Percentiles rank a stretch among this genome's conserved stretches.
Conservation (phyloP, 176 grass and related monocot species). For the Bonia amplexicaulis region DNA sequence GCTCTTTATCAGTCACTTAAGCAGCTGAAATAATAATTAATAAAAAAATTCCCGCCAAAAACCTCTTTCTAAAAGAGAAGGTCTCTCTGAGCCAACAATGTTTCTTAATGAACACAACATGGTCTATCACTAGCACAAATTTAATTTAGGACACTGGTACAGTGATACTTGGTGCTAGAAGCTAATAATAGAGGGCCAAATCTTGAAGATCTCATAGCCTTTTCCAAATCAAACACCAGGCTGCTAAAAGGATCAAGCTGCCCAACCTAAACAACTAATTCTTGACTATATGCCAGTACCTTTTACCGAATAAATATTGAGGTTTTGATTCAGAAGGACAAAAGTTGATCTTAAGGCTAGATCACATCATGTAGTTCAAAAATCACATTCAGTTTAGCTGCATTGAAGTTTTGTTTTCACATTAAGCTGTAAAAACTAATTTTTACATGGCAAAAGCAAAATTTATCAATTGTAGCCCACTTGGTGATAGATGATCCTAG, state of each 20-base stretch:
- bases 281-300: not conserved
- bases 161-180: not conserved
- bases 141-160: not conserved
- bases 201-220: constrained; percentile 18
- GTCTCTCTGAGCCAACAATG: not conserved
- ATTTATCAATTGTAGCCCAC: not conserved
- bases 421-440: not conserved
- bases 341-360: constrained; percentile 13
- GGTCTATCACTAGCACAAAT: not conserved
- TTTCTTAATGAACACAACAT: not conserved
- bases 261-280: not conserved
- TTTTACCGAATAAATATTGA: not conserved
- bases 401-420: not conserved
- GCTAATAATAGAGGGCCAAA: constrained; percentile 22
- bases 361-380: constrained; percentile 1
- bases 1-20: not conserved
- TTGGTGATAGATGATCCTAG: not conserved
- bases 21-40: not conserved
- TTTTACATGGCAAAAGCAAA: not conserved
- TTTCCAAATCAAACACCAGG: constrained; percentile 12
- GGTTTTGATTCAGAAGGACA: not conserved
- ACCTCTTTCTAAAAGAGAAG: not conserved
- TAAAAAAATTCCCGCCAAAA: not conserved
- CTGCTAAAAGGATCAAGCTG: not conserved
- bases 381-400: not conserved